These are phyloP conservation scores for Suillus brevipes DNA, from an alignment of 768 basidiomycete species.

Conservation along the genomic window DNA sequence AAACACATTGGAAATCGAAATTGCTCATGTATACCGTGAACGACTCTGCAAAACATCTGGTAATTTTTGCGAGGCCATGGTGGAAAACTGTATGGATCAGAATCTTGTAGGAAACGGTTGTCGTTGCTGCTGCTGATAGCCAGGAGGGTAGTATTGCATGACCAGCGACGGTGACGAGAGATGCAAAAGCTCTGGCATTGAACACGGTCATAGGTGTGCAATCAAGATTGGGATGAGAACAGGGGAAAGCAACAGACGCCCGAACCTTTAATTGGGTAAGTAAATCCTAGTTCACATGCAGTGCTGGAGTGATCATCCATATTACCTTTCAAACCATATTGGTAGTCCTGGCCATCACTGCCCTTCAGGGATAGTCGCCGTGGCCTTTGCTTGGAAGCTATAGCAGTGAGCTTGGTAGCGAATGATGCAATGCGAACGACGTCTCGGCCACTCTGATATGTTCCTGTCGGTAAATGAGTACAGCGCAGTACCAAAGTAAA, in stretches of 20 bases:
- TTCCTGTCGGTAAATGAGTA: constrained; percentile 49
- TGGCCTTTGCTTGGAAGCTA: constrained; percentile 95
- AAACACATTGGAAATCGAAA: constrained; percentile 97
- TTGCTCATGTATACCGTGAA: constrained; percentile 96
- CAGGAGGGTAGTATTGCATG: too few relatives aligned
- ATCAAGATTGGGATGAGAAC: too few relatives aligned
- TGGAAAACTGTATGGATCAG: too few relatives aligned
- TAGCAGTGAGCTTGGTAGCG: constrained; percentile 86
- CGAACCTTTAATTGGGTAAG: too few relatives aligned
- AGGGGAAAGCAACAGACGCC: too few relatives aligned
- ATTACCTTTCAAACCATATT: constrained; percentile 86
- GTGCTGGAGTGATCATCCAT: neutral
- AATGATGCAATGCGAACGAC: constrained; percentile 84
- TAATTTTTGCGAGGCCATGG: too few relatives aligned
- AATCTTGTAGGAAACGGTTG: too few relatives aligned
- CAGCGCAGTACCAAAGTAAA: neutral
- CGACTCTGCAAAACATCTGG: constrained; percentile 85
- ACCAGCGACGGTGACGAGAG: too few relatives aligned
- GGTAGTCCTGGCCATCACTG: constrained; percentile 90
- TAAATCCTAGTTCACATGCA: too few relatives aligned
- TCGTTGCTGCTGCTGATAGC: too few relatives aligned
- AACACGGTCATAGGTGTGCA: too few relatives aligned
- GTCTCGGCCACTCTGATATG: constrained; percentile 86
- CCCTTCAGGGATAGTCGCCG: constrained; percentile 85
- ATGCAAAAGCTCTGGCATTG: too few relatives aligned